Evolutionary conservation across 345 rosid species (phyloP), one percentile per base, ranked within the genome.

Genomic region (Brassica juncea): DNA sequence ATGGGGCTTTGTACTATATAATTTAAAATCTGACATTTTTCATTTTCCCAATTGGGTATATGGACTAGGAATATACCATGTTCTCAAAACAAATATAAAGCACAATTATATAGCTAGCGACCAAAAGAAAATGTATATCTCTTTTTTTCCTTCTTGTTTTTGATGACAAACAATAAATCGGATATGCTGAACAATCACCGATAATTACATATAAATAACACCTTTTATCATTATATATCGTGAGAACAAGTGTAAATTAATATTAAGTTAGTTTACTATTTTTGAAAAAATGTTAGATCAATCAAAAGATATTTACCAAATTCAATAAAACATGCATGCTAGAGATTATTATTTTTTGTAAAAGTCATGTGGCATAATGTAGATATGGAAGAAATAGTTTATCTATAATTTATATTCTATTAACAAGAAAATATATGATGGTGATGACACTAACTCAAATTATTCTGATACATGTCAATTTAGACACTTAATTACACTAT

Each of bases 1-100:
- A 57, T 70, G 76, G 76, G 42, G 37, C 66, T 73, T 54, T 68
- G 66, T 74, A 80, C 76, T 57, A 80, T 39, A 42, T 54, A 54
- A 35, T 64, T 39, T 31, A 65, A 30, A 81, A 55, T 39, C 54
- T 27, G 71, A 82, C 57, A 81, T 54, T 73, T 63, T 72, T 79
- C 88, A 80, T 85, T 84, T 88, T 84, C 93, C 94, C 8, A 83
- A 88, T 83, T 77, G 77, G 82, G 93, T 64, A 90, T 69, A 88
- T 85, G 88, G 81, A 92, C 93, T 85, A 86, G 72, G 90, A 82
- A 84, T 35, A 63, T 23, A 71, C 28, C 55, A 74, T 25, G 63
- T 52, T 27, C 49, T 61, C 37, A 34, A 60, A 61, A 72, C 73
- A 23, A 73, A 83, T 16, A 47, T 47, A 47, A 54, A 32, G 27